Evolutionary conservation across 2,329 filamentous ascomycete genomes (phyloP), one percentile per base, ranked within the genome.

Genomic region (Apiospora saccharicola): DNA sequence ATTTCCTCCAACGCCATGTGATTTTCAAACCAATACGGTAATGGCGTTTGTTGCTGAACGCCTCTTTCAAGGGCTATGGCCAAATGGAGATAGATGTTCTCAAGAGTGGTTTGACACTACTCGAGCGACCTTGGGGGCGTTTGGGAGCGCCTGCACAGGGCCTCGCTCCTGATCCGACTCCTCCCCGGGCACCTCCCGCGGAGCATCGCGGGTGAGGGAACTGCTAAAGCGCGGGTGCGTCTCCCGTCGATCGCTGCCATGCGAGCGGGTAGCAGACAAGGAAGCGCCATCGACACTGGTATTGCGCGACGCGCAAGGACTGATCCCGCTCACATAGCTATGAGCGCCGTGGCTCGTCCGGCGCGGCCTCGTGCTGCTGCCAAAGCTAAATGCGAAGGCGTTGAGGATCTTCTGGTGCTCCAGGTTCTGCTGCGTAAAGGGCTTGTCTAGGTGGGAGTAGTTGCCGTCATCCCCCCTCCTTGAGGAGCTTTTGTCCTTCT

Each of bases 341-440:
- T 72, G 73, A 34, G 75, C 73, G 19, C 76, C 70, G 34, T 75
- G 76, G 49, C 75, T 77, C 26, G 70, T 70, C 49, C 73, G 77
- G 46, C 77, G 74, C 34, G n/a, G 53, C 53, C 19, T 19, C 24
- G 61, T 75, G 68, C 75, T 75, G 51, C 67, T 76, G 70, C 74
- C 75, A 47, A 77, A 78, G 67, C 77, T 78, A 76, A 78, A 81
- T 67, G 79, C 77, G 70, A 81, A 81, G 26, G 75, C 71, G 69
- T 71, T 77, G 19, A 81, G 71, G 43, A 81, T 72, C 72, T 78
- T 80, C 71, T 81, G 80, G 73, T 81, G 79, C 71, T 80, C 80
- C 37, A 81, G 75, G 69, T 81, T 81, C 69, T 81, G 78, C 13
- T 75, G 74, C 2, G 78, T 81, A 72, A 81, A 79, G 30, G 79